Evolutionary conservation across 495 filamentous ascomycete genomes (phyloP).

Genomic region (Viridothelium virens): DNA sequence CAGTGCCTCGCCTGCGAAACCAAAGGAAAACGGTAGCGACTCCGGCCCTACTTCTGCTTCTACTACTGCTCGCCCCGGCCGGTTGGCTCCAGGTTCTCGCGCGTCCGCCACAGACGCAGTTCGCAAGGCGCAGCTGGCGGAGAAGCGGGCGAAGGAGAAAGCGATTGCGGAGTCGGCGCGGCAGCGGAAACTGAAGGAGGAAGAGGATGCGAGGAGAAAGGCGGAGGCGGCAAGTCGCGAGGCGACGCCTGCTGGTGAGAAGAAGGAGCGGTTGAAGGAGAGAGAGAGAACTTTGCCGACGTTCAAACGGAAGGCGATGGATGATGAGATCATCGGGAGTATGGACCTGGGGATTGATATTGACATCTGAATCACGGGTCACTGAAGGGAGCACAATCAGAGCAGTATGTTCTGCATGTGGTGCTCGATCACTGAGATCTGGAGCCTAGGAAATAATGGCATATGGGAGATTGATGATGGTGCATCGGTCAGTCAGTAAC

Average conservation of each 20-base stretch:
- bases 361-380: slow-evolving; percentile 30
- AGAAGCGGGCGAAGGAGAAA: slow-evolving; percentile 43
- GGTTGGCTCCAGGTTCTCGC: slow-evolving; percentile 65
- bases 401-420: too few species aligned
- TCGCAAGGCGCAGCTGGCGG: slow-evolving; percentile 74
- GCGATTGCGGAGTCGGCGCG: slow-evolving; percentile 25
- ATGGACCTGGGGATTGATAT: slow-evolving; percentile 41
- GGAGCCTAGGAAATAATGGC: too few species aligned
- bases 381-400: too few species aligned
- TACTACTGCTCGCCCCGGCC: slow-evolving; percentile 66
- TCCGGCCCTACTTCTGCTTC: slow-evolving; percentile 35
- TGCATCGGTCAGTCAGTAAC: too few species aligned
- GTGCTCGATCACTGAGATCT: too few species aligned
- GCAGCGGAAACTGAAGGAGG: slow-evolving; percentile 27
- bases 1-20: slow-evolving; percentile 31
- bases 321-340: slow-evolving; percentile 36
- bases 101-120: slow-evolving; percentile 68
- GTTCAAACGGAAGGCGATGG: slow-evolving; percentile 33
- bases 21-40: slow-evolving; percentile 22
- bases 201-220: slow-evolving; percentile 31
- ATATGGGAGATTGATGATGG: too few species aligned
- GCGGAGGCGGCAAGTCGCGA: slow-evolving; percentile 26
- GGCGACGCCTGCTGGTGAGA: slow-evolving; percentile 25
- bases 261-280: slow-evolving; percentile 23
- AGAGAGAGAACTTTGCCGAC: slow-evolving; percentile 29